Base-by-base conservation (phyloP, 208 protist species). In the Trypanosoma vivax region DNA sequence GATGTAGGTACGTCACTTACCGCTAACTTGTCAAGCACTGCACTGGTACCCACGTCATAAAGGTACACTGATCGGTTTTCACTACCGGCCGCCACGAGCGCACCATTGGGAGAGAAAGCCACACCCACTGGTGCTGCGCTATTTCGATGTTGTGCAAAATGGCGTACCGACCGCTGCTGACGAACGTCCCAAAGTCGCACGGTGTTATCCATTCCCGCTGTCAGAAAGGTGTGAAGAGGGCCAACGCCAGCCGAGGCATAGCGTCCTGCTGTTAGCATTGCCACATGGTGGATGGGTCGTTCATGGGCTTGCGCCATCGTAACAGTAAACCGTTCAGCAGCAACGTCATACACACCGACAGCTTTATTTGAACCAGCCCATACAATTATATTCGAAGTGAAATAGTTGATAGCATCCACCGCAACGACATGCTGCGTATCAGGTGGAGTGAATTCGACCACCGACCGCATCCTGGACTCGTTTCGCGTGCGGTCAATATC, bases 171-270 rank as follows among this genome's bases (percentile, higher is more conserved):
- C 4, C 50, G 35, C 1, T 46, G 21, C 24, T 76, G 51, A 2
- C 87, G 76, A 48, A 90, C 29, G 40, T 94, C 87, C 83, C 87
- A 94, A 33, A 94, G 35, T 10, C 63, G 60, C 10, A 84, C 87
- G 0, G 67, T 67, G 28, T 57, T 72, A 51, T 94, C 87, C 18
- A 91, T 65, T 11, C 70, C 79, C 13, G 83, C 80, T 1, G 80
- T 86, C 9, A 76, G 35, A 50, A 88, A 89, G 21, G 73, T 63
- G 53, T 94, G 87, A 29, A 71, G 41, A 16, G 34, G 41, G 34
- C 24, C 24, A 13, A n/a, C 64, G 40, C 14, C 67, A 13, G 31
- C 35, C 6, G 54, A 54, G 49, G 40, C 72, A 52, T 86, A 83
- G 11, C 81, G 81, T 11, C 73, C 70, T 14, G 47, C 60, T 30